Evolutionary conservation across 2,329 filamentous ascomycete species (phyloP).

Genomic region (Xylaria sp.): DNA sequence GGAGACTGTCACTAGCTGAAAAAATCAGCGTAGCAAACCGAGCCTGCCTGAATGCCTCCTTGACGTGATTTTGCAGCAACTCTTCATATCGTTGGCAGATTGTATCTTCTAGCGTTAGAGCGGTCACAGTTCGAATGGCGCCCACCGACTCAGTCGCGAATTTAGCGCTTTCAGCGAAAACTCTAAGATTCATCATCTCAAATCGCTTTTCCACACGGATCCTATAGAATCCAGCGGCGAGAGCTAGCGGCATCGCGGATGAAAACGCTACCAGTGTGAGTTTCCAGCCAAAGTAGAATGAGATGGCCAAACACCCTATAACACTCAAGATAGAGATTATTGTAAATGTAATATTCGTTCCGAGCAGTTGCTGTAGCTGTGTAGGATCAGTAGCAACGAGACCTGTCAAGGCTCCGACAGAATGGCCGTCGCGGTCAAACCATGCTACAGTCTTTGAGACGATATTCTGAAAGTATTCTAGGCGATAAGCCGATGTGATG

Average conservation of each 20-base stretch:
- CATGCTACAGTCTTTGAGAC: constrained; percentile 67
- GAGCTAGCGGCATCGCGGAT: constrained; percentile 64
- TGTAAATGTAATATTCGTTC: constrained; percentile 71
- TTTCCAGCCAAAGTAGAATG: constrained; percentile 81
- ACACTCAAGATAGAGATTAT: constrained; percentile 73
- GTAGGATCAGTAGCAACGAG: constrained; percentile 65
- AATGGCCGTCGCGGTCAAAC: constrained; percentile 69
- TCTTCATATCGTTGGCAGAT: constrained; percentile 70
- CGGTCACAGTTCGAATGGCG: constrained; percentile 76
- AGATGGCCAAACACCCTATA: constrained; percentile 70
- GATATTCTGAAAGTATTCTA: constrained; percentile 69
- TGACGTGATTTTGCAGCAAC: constrained; percentile 69
- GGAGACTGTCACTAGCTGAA: constrained; percentile 72
- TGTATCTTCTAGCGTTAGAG: constrained; percentile 73
- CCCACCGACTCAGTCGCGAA: constrained; percentile 79
- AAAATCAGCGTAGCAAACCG: constrained; percentile 73
- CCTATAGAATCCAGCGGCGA: constrained; percentile 56
- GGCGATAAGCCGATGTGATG: constrained; percentile 64
- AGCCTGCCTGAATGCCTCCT: constrained; percentile 68
- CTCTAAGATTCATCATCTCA: constrained; percentile 65
- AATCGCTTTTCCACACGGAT: constrained; percentile 47
- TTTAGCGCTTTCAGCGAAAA: constrained; percentile 76
- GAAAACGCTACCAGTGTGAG: constrained; percentile 73
- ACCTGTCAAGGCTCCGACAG: constrained; percentile 67
- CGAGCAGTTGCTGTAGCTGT: constrained; percentile 69